Evolutionary conservation across 495 filamentous ascomycete genomes (phyloP), one percentile per base, ranked within the genome.

Genomic region (Penicillium verhagenii): DNA sequence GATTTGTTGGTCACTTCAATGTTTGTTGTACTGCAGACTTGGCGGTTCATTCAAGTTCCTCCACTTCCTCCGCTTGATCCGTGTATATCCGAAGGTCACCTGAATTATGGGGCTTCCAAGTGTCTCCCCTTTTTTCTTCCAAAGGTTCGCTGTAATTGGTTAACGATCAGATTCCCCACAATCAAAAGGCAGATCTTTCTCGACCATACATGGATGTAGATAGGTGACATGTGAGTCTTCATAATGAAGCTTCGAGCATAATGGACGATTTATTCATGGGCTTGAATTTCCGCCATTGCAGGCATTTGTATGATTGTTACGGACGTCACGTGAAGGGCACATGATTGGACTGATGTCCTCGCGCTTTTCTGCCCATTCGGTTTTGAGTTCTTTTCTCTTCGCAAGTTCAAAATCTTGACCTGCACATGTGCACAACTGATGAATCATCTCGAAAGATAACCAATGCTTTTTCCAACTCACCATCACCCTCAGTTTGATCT

Each of bases 21-120:
- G 44, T 57, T 47, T 43, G 31, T 54, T n/a, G 44, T 57, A 53
- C 44, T 53, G 38, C 7, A 23, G 29, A 4, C 46, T 25, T n/a
- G n/a, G n/a, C n/a, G n/a, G n/a, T n/a, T n/a, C n/a, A n/a, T n/a
- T n/a, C n/a, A n/a, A n/a, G n/a, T n/a, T n/a, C n/a, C n/a, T n/a
- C n/a, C n/a, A n/a, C 18, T 59, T 58, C 43, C 50, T 58, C 53
- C 57, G 61, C 20, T 50, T 47, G 19, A 47, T 53, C 58, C 59
- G 59, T 46, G 29, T 58, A 64, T 59, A 64, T 64, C 61, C 61
- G 61, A 33, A 21, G 7, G 47, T 63, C 61, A 64, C 61, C 51
- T 64, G 61, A 28, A 0, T 10, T 1, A 1, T 13, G 6, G 37
- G 20, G 39, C 51, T 50, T 31, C n/a, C n/a, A n/a, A n/a, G 13